Evolutionary conservation across 345 rosid genomes (phyloP), one percentile per base, ranked within the genome.

Genomic region (Syzygium oleosum): DNA sequence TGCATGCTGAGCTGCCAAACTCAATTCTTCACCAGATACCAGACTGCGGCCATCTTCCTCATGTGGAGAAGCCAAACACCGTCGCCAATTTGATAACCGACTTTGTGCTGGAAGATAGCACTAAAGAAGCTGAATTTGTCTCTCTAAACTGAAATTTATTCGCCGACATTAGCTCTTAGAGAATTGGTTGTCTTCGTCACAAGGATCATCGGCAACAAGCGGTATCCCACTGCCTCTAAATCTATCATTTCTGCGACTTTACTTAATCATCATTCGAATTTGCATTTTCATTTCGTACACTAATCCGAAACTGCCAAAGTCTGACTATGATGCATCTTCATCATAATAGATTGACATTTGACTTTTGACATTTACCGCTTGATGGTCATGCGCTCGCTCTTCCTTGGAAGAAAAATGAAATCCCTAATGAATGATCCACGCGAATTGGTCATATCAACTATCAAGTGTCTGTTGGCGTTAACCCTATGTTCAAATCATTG

Each of bases 11-110:
- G 58, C 89, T 97, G 88, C 90, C 94, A 38, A 91, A 95, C 77
- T 96, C 98, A 46, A 92, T 88, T 63, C 85, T 98, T 52, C 89
- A 90, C 38, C 97, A 94, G 90, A 92, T 96, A 91, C 94, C 96
- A n/a, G 90, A 96, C 46, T 96, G 97, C 46, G 99, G 98, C 53
- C 99, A 98, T 89, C 88, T 95, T 90, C 99, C 99, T 84, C 99
- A 96, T 14, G 97, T 96, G 78, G 99, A 97, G 91, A 94, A 92
- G 86, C 98, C 98, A 2, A 85, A 88, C 19, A 85, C 91, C 23
- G 93, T 91, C 5, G 94, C 94, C 51, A 94, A 93, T 86, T 90
- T 96, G 87, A 94, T 97, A 22, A 17, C 86, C 85, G 95, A 93
- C 85, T 95, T 97, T 87, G 92, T 93, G 59, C 87, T 25, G 91